Base-by-base conservation (phyloP, 768 basidiomycete genomes). In the Pulveroboletus sp. region DNA sequence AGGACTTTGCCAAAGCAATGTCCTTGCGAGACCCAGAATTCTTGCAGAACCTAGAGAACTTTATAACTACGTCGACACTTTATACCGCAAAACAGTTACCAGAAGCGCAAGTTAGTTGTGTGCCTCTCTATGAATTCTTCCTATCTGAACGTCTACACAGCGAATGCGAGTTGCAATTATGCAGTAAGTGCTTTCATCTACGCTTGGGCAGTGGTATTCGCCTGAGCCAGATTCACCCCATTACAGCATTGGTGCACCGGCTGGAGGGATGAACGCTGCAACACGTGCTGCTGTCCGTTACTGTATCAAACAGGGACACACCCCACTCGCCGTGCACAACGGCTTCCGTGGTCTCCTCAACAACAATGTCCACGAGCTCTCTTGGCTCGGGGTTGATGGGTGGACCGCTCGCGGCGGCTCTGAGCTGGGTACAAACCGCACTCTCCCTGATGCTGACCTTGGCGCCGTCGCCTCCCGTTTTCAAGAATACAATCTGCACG, bases 231-330 rank as follows among this genome's bases (percentile, higher is more conserved):
- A 21, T 3, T 36, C 30, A 28, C 15, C 38, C 3, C 32, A 50
- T 49, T 46, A 27, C 39, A 95, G 93, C 62, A 85, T 93, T 63
- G 95, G 96, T 44, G 96, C 96, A 1, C 95, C 96, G 5, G 96
- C 96, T 2, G 95, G 95, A 40, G 96, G 96, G 8, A 97, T 98
- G 92, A 98, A 98, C 65, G 94, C 96, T 2, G 96, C 95, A 0
- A 96, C 93, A 1, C 88, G 95, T 37, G 86, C 93, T 26, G 93
- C 91, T 6, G 93, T 89, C 18, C 86, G 96, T 10, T 97, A 93
- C 72, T 97, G 93, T 67, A 72, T 93, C 55, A 81, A 83, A 47
- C 89, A 93, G 65, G 95, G 96, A 6, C 96, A 99, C 66, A 87
- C 78, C 24, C 86, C 94, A n/a, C 75, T 97, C 36, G 92, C 85